Evolutionary conservation across 192 early-diverging fungal species (phyloP).

Genomic region (Chytriomyces sp.): DNA sequence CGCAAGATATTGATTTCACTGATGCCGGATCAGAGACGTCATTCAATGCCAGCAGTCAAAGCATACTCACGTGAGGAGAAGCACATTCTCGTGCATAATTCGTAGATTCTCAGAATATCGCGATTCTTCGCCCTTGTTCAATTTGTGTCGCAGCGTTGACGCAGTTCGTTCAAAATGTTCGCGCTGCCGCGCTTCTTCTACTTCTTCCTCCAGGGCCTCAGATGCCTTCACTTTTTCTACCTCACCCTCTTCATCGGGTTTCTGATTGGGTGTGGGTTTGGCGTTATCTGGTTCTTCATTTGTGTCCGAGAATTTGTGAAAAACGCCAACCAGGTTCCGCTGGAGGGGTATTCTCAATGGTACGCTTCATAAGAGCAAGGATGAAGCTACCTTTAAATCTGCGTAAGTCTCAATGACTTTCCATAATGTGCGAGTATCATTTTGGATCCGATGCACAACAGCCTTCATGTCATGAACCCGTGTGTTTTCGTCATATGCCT

Average conservation of each 20-base stretch:
- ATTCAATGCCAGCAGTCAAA: neutral
- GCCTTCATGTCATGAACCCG: slow-evolving; percentile 32
- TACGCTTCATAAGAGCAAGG: neutral
- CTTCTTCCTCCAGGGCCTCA: slow-evolving; percentile 34
- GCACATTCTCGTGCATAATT: slow-evolving; percentile 50
- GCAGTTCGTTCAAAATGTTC: slow-evolving; percentile 55
- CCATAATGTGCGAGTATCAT: slow-evolving; percentile 37
- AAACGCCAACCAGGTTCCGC: slow-evolving; percentile 22
- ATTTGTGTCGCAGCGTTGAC: slow-evolving; percentile 37
- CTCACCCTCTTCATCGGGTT: slow-evolving; percentile 16
- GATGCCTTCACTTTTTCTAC: neutral
- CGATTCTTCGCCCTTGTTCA: slow-evolving; percentile 44
- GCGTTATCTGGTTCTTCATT: slow-evolving; percentile 7
- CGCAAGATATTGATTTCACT: slow-evolving; percentile 51
- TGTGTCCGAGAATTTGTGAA: slow-evolving; percentile 34
- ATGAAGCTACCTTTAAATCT: slow-evolving; percentile 39
- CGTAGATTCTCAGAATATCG: slow-evolving; percentile 43
- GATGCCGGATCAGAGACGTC: neutral
- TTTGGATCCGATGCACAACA: slow-evolving; percentile 42
- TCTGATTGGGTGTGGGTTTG: slow-evolving; percentile 6
- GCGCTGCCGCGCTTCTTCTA: slow-evolving; percentile 46
- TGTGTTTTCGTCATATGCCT: slow-evolving; percentile 28
- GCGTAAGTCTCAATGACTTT: slow-evolving; percentile 28
- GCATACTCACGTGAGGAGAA: slow-evolving; percentile 39
- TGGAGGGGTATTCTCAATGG: neutral